phyloP scores from a whole-genome alignment of 768 basidiomycete species.

The Phlebiopsis gigantea region DNA sequence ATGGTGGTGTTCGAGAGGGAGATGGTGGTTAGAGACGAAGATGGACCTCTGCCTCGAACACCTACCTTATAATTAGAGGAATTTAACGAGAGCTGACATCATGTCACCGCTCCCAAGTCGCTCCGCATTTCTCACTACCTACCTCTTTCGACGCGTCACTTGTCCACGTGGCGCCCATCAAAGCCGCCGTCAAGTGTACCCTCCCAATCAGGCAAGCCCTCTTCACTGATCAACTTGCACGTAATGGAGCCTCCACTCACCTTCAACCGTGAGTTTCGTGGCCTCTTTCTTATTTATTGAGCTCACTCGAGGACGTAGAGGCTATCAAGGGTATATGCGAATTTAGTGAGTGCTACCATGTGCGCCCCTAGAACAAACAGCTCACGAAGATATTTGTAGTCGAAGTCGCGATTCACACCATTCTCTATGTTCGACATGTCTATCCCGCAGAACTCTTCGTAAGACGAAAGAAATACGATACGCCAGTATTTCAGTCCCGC shows the following conservation, averaged over 20 bases:
- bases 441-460: conserved; percentile 89
- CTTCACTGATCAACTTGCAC: neutral
- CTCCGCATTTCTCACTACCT: neutral
- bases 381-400: conserved; percentile 41
- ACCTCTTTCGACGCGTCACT: neutral
- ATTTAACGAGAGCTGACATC: too few species aligned
- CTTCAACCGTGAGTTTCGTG: conserved; percentile 29
- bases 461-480: conserved; percentile 83
- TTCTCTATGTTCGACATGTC: conserved; percentile 85
- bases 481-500: conserved; percentile 89
- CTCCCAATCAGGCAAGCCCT: neutral
- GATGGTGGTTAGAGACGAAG: conserved; percentile 11
- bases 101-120: neutral
- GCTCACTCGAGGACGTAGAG: conserved; percentile 35
- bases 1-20: neutral
- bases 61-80: neutral
- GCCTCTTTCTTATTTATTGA: too few species aligned
- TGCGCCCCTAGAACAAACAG: too few species aligned
- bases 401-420: conserved; percentile 89
- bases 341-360: conserved; percentile 74
- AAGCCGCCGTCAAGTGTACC: neutral
- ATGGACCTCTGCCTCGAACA: neutral
- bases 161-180: neutral
- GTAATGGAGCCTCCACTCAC: conserved; percentile 20
- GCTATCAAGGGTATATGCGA: conserved; percentile 60